Conservation (phyloP, 2,329 filamentous ascomycete genomes). For the Raffaelea albimanens region DNA sequence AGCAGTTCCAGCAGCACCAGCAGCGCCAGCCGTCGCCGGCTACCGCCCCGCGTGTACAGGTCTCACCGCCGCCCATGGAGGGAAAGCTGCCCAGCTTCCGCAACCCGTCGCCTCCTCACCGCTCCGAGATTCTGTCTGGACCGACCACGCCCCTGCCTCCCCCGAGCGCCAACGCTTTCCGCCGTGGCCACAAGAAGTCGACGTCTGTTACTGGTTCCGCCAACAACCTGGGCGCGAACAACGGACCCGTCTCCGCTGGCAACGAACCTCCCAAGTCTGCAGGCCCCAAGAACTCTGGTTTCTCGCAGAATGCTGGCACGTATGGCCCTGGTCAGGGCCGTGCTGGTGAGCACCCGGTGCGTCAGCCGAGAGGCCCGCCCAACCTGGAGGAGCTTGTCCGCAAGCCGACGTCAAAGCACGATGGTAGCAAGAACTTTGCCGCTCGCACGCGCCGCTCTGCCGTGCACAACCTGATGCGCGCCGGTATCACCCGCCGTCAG, state of each 20-base stretch:
- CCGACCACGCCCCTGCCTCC: conserved; percentile 62
- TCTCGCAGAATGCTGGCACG: conserved; percentile 62
- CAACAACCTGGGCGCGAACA: conserved; percentile 10
- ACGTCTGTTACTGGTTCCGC: conserved; percentile 52
- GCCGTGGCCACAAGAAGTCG: conserved; percentile 86
- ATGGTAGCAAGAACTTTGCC: conserved; percentile 96
- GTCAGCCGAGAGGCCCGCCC: conserved; percentile 88
- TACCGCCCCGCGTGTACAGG: conserved; percentile 64
- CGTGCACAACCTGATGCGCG: conserved; percentile 82
- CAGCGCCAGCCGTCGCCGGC: conserved; percentile 37
- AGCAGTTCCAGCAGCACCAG: conserved; percentile 23
- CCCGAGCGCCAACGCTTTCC: conserved; percentile 84
- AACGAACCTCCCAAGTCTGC: conserved; percentile 47
- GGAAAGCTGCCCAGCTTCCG: conserved; percentile 39
- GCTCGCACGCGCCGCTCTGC: conserved; percentile 86
- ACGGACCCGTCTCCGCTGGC: background rate
- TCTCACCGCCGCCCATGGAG: conserved; percentile 65
- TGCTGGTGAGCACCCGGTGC: conserved; percentile 86
- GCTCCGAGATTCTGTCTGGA: conserved; percentile 60
- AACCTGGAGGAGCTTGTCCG: conserved; percentile 81
- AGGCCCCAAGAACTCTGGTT: conserved; percentile 68
- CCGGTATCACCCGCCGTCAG: conserved; percentile 79
- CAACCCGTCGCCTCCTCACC: conserved; percentile 57
- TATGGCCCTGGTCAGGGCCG: conserved; percentile 91
- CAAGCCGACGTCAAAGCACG: conserved; percentile 84